Base-by-base conservation (phyloP, 352 stramenopile genomes). In the Phytophthora ohioensis region DNA sequence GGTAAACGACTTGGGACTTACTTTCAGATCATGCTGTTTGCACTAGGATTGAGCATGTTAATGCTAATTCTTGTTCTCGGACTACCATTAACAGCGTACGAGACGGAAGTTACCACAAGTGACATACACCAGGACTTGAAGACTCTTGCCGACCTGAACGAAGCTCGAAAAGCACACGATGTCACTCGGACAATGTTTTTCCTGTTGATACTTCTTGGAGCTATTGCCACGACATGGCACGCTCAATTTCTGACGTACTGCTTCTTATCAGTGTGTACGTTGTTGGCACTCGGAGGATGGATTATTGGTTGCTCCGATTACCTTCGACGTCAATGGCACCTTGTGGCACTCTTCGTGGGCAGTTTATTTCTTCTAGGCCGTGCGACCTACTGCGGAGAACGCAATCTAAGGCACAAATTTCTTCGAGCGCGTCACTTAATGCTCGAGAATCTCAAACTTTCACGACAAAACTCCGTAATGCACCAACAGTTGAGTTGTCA, bases 401-500 rank as follows among this genome's bases (percentile, higher is more conserved):
- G 57, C 11, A 59, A 57, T 8, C 62, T 84, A 17, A 80, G 84
- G 1, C 47, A 68, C 47, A 89, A 86, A 52, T 92, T 92, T 48
- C 47, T 92, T 21, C 71, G 69, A 0, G 56, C 88, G n/a, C 75
- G 82, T 7, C 84, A 87, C 35, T 57, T 92, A 27, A 67, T 90
- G 67, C 73, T 92, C 8, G 84, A 91, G 62, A 92, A 90, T 39
- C 54, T 82, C 54, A 90, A 88, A 57, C 74, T 91, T 32, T 57
- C 69, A 34, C 73, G 82, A 59, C 84, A 91, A 59, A 91, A 90
- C 49, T 78, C 67, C 13, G 81, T 89, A 30, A 87, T 91, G 82
- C 82, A 91, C 61, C 80, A 82, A 42, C 84, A 92, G 57, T 57
- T 91, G 27, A 90, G 84, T 62, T 85, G 71, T 6, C 76, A 88